Evolutionary conservation across 192 early-diverging fungal genomes (phyloP).

Genomic region (Backusella sp.): DNA sequence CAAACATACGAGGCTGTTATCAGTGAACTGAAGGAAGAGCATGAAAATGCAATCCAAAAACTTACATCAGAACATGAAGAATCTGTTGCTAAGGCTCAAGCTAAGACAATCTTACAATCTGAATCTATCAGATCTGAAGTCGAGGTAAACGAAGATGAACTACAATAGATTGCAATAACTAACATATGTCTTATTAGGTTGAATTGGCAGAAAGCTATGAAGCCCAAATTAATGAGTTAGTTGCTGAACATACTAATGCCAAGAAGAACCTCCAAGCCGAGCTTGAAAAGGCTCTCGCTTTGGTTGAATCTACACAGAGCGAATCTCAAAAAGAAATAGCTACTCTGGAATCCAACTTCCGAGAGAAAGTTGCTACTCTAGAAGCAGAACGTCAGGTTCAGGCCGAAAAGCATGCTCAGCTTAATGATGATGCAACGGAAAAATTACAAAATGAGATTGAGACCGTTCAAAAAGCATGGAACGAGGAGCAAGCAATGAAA

Average conservation of each 20-base stretch:
- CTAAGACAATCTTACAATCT: background rate
- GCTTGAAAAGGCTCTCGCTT: background rate
- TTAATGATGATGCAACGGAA: constrained; percentile 11
- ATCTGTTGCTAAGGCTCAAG: background rate
- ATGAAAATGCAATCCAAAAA: constrained; percentile 3
- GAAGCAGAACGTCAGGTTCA: constrained; percentile 2
- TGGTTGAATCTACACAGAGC: background rate
- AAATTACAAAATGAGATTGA: constrained; percentile 13
- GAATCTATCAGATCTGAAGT: constrained; percentile 13
- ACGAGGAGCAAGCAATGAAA: constrained; percentile 2
- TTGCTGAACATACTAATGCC: constrained; percentile 2
- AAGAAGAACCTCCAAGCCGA: constrained; percentile 3
- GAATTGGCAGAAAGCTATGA: constrained; percentile 16
- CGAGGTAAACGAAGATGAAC: constrained; percentile 2
- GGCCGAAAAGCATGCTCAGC: background rate
- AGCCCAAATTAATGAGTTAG: constrained; percentile 13
- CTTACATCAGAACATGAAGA: constrained; percentile 5
- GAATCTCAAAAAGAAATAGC: background rate
- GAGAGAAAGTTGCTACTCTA: background rate
- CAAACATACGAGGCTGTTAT: background rate
- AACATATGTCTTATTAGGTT: background rate
- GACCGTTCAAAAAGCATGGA: constrained; percentile 12
- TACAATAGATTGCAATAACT: background rate
- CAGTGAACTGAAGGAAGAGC: constrained; percentile 3
- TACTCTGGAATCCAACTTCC: background rate